Evolutionary conservation across 345 rosid species (phyloP).

Genomic region (Anacardium occidentale): DNA sequence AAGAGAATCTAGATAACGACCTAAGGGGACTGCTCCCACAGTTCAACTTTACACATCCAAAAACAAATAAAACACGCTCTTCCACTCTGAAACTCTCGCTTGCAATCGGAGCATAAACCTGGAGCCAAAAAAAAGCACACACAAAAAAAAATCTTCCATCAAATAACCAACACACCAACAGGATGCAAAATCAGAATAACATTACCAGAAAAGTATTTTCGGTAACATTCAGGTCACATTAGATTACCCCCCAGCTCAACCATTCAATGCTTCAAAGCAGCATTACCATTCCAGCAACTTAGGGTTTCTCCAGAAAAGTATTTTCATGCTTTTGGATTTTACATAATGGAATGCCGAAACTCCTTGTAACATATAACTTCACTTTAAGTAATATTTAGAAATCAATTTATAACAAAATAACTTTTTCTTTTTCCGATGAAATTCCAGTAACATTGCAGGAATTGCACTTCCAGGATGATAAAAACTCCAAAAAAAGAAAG

Average conservation of each 20-base stretch:
- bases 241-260: too few species aligned
- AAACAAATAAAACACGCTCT: constrained; percentile 69
- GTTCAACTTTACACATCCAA: constrained; percentile 53
- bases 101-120: constrained; percentile 81
- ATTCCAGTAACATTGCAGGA: not conserved
- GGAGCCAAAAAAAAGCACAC: not conserved
- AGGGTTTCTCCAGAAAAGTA: too few species aligned
- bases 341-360: too few species aligned
- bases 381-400: too few species aligned
- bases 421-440: too few species aligned
- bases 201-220: not conserved
- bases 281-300: too few species aligned
- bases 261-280: too few species aligned
- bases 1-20: constrained; percentile 31
- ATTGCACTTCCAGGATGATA: not conserved
- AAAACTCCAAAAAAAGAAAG: not conserved
- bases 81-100: constrained; percentile 38
- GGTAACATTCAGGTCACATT: too few species aligned
- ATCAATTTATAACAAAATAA: too few species aligned
- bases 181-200: not conserved
- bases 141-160: not conserved
- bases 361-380: too few species aligned
- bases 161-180: not conserved
- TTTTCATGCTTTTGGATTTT: too few species aligned
- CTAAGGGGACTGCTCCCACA: constrained; percentile 65